phyloP scores from a whole-genome alignment of 1,139 yeast genomes.

The Suhomyces bokatorum region DNA sequence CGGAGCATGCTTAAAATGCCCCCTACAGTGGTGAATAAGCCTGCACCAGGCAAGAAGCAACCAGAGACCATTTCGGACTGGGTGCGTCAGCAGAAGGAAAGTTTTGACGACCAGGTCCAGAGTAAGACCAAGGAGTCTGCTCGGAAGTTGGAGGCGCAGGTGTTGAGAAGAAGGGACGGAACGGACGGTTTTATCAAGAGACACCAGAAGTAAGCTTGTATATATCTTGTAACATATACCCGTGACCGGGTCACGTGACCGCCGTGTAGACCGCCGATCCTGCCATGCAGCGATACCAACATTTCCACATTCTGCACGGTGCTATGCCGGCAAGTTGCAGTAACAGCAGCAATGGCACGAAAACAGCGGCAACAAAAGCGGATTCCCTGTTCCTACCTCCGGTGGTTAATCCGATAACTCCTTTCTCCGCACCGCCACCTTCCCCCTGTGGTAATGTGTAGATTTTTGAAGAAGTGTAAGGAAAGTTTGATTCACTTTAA shows the following conservation, averaged over 20 bases:
- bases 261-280: background rate
- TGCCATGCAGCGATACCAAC: no score
- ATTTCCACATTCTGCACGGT: no score
- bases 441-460: no score
- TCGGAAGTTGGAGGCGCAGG: slow-evolving; percentile 40
- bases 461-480: no score
- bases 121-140: slow-evolving; percentile 39
- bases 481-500: no score
- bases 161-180: slow-evolving; percentile 36
- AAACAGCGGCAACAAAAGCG: no score
- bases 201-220: slow-evolving; percentile 26
- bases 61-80: slow-evolving; percentile 41
- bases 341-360: no score
- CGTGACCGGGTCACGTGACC: background rate
- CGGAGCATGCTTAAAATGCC: slow-evolving; percentile 65
- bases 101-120: slow-evolving; percentile 34
- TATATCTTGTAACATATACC: slow-evolving; percentile 10
- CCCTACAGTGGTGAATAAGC: slow-evolving; percentile 55
- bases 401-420: no score
- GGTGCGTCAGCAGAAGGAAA: slow-evolving; percentile 38
- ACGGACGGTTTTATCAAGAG: slow-evolving; percentile 43
- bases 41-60: slow-evolving; percentile 26
- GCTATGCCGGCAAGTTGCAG: no score
- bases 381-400: no score
- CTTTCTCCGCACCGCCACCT: no score